Evolutionary conservation across 2,329 filamentous ascomycete species (phyloP).

Genomic region (Botrytis paeoniae): DNA sequence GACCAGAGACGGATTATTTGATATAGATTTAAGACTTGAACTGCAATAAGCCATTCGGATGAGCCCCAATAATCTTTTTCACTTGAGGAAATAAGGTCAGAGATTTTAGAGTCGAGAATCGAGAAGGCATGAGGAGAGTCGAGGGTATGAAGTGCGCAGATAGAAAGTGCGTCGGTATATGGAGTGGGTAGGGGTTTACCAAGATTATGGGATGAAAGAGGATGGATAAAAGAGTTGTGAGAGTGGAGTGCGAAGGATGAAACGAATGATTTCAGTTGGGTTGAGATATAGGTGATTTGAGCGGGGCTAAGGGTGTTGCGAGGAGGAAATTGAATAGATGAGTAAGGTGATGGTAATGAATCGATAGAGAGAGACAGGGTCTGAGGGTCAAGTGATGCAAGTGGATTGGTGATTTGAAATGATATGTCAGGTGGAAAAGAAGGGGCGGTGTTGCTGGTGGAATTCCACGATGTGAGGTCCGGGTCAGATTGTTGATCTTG

Average conservation of each 20-base stretch:
- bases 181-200: conserved; percentile 11
- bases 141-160: conserved; percentile 26
- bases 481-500: not conserved
- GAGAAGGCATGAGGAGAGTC: conserved; percentile 20
- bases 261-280: conserved; percentile 23
- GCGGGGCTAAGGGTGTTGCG: conserved; percentile 3
- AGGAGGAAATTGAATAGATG: conserved; percentile 19
- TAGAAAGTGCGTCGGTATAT: conserved; percentile 26
- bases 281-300: conserved; percentile 21
- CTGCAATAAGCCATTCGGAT: conserved; percentile 21
- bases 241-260: conserved; percentile 20
- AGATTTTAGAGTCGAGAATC: conserved; percentile 26
- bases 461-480: not conserved
- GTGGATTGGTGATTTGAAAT: not conserved
- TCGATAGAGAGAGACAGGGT: not conserved
- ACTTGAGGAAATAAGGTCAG: conserved; percentile 17
- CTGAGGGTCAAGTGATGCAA: not conserved
- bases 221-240: conserved; percentile 29
- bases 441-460: not conserved
- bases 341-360: conserved; percentile 12
- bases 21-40: conserved; percentile 34
- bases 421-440: not conserved
- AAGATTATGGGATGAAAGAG: conserved; percentile 16
- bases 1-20: conserved; percentile 37
- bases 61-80: conserved; percentile 6